Evolutionary conservation across 169 alveolate species (phyloP), one percentile per base, ranked within the genome.

Genomic region (Amoebophrya sp.): DNA sequence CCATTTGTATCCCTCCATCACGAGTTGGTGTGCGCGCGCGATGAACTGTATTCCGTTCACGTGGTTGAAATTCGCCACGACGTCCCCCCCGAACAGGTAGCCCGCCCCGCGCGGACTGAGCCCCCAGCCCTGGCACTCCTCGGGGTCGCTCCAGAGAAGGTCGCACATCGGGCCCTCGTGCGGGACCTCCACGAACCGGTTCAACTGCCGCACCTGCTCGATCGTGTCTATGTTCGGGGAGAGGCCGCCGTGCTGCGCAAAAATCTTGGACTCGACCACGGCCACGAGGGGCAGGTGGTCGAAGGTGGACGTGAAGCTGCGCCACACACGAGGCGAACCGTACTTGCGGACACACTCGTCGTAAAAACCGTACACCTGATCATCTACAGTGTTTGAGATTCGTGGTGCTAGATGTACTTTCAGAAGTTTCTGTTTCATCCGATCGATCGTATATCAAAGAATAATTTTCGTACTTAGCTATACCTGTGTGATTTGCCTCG

Each of bases 151-250:
- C 41, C 41, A 29, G 88, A 20, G 41, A 18, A 99, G 95, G 94
- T 99, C 99, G 91, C 99, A 98, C 99, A 98, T 98, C 0, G 99
- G 98, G 5, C 99, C 99, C 90, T 97, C 99, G 93, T 97, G 99
- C 0, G 99, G 99, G 0, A 98, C 98, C 93, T 98, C 99, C 58
- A 94, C 93, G 40, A 92, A 88, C 31, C 97, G 90, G 92, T 94
- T 93, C 38, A 90, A 41, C 26, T 67, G 18, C 20, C 92, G 94
- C 0, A 98, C 97, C 45, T 98, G 98, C 91, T 98, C 99, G 69
- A 98, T 93, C 10, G 98, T 95, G 42, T 95, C 96, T 40, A 98
- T 95, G 15, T 96, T 94, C 7, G 99, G 99, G 4, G 99, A 97
- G 69, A 98, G 93, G 15, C 99, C 99, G 0, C 99, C 99, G 94